Conservation (phyloP, 2,329 filamentous ascomycete genomes). For the Fusarium floridanum region DNA sequence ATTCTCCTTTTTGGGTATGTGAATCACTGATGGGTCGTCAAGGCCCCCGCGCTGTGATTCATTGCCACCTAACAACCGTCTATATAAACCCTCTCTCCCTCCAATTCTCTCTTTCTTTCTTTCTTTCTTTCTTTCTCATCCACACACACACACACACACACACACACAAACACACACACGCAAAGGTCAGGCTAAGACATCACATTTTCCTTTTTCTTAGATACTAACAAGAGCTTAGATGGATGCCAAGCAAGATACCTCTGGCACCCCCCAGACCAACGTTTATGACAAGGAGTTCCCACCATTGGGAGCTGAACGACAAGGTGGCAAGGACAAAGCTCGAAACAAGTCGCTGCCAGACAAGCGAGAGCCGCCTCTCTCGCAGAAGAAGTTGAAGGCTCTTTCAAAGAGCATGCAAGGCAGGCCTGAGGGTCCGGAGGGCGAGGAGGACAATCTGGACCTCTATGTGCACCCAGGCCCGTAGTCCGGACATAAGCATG, state of each 20-base stretch:
- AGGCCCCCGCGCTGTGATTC: not conserved
- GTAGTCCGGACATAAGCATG: too few relatives aligned
- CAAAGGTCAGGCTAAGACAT: not conserved
- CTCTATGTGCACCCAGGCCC: too few relatives aligned
- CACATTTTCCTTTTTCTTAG: not conserved
- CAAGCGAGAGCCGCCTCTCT: not conserved
- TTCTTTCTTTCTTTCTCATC: not conserved
- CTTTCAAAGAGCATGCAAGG: too few relatives aligned
- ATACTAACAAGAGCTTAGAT: not conserved
- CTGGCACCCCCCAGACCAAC: too few relatives aligned
- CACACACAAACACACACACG: not conserved
- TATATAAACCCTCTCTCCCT: not conserved
- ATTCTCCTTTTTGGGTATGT: not conserved
- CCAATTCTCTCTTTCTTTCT: not conserved
- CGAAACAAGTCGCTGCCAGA: too few relatives aligned
- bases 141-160: not conserved
- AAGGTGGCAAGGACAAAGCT: not conserved
- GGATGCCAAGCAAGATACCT: not conserved
- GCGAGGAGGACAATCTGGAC: too few relatives aligned
- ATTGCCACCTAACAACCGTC: not conserved
- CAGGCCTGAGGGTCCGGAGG: too few relatives aligned
- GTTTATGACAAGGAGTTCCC: not conserved
- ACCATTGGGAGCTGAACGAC: not conserved
- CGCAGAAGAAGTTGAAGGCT: not conserved
- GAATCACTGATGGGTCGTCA: not conserved